Evolutionary conservation across 768 basidiomycete species (phyloP).

Genomic region (Leccinum incarnatum): DNA sequence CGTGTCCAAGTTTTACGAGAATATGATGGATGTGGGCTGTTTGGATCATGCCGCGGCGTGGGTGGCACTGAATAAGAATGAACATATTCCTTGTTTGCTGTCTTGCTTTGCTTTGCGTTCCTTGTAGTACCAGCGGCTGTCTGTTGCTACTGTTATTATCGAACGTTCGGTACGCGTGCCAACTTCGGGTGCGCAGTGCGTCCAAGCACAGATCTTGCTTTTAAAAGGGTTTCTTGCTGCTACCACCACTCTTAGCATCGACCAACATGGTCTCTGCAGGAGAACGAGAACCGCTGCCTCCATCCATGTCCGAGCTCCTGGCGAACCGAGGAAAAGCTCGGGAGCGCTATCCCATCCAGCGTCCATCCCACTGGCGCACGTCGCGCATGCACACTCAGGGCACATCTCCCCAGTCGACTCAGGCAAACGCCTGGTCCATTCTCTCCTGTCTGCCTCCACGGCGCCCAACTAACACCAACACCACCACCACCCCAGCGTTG

Average conservation of each 20-base stretch:
- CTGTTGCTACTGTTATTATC: no score
- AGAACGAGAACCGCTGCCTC: conserved; percentile 4
- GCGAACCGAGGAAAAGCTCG: neutral
- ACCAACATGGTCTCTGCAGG: neutral
- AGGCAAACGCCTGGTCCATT: neutral
- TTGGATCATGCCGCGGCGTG: neutral
- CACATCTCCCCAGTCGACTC: no score
- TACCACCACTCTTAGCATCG: no score
- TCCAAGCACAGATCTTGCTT: no score
- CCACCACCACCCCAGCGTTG: neutral
- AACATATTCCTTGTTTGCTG: neutral
- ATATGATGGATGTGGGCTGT: neutral
- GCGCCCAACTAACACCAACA: neutral
- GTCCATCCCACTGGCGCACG: conserved; percentile 3
- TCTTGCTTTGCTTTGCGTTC: neutral
- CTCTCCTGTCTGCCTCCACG: neutral
- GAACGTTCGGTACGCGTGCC: no score
- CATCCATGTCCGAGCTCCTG: conserved; percentile 3
- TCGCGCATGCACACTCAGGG: neutral
- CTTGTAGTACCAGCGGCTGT: no score
- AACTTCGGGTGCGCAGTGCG: no score
- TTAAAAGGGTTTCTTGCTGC: no score
- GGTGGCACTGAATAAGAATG: neutral
- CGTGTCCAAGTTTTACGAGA: neutral
- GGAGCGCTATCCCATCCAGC: conserved; percentile 4